Conservation (phyloP, 106 monocot genomes). For the Allium sativum region DNA sequence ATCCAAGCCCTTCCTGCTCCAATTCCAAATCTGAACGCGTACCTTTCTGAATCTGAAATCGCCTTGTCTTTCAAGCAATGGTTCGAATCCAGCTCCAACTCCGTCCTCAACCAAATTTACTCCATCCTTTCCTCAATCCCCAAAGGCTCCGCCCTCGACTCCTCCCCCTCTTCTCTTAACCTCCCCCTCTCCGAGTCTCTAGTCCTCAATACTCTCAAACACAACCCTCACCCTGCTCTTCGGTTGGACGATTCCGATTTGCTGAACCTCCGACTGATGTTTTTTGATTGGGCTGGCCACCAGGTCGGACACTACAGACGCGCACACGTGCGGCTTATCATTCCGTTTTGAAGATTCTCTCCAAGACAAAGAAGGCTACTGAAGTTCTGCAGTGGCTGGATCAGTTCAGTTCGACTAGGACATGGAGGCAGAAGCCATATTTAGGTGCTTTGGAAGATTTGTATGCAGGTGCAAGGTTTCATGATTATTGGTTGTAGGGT, state of each 20-base stretch:
- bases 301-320: conserved; percentile 27
- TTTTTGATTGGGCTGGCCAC: conserved; percentile 85
- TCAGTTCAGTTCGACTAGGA: conserved; percentile 21
- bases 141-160: conserved; percentile 31
- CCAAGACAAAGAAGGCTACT: conserved; percentile 24
- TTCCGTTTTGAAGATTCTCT: conserved; percentile 48
- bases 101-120: conserved; percentile 43
- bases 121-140: conserved; percentile 21
- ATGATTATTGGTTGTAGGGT: conserved; percentile 59
- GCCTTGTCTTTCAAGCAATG: conserved; percentile 6
- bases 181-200: conserved; percentile 26
- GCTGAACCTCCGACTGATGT: conserved; percentile 57
- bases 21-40: too few relatives aligned
- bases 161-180: conserved; percentile 29
- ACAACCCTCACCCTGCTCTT: conserved; percentile 21
- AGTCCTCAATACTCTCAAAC: conserved; percentile 30
- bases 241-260: conserved; percentile 9
- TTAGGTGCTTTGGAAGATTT: neutral
- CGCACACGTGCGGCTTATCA: conserved; percentile 62
- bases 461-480: conserved; percentile 21
- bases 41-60: neutral
- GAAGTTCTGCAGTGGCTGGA: conserved; percentile 56
- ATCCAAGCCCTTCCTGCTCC: too few relatives aligned
- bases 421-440: neutral
- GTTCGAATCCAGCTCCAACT: conserved; percentile 1